These are phyloP conservation scores for Solanum ossicruentum DNA, from an alignment of 257 asterid species.

Conservation along the genomic window DNA sequence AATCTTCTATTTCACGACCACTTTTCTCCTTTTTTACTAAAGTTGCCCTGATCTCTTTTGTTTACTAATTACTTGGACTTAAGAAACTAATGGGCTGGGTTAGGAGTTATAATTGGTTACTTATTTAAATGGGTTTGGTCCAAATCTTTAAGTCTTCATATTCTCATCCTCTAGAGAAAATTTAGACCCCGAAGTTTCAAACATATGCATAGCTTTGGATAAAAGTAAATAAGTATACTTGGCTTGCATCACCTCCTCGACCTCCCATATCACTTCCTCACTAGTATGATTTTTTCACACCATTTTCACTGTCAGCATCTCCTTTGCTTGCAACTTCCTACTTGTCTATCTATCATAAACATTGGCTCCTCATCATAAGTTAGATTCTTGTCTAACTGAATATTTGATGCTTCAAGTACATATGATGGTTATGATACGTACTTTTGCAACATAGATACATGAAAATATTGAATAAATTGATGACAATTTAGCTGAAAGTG, in stretches of 20 bases:
- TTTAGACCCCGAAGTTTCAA: too few species aligned
- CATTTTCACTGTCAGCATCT: neutral
- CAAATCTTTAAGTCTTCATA: neutral
- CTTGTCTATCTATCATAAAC: neutral
- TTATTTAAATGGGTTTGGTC: neutral
- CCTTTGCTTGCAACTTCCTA: neutral
- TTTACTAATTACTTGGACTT: neutral
- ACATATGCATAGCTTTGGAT: neutral
- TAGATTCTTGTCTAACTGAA: neutral
- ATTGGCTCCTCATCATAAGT: neutral
- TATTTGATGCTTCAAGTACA: neutral
- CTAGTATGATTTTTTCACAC: neutral
- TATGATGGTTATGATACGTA: neutral
- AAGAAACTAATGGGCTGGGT: neutral
- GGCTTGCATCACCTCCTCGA: neutral
- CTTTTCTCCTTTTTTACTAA: too few species aligned
- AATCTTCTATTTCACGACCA: neutral
- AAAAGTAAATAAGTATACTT: neutral
- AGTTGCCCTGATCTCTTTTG: too few species aligned
- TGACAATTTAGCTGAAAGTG: neutral
- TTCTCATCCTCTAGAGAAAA: neutral
- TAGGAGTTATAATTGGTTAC: neutral
- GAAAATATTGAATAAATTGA: neutral
- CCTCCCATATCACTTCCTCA: neutral
- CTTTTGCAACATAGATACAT: too few species aligned